These are phyloP conservation scores for Hylodesmum podocarpum DNA, from an alignment of 306 rosid genomes.

Conservation along the genomic window DNA sequence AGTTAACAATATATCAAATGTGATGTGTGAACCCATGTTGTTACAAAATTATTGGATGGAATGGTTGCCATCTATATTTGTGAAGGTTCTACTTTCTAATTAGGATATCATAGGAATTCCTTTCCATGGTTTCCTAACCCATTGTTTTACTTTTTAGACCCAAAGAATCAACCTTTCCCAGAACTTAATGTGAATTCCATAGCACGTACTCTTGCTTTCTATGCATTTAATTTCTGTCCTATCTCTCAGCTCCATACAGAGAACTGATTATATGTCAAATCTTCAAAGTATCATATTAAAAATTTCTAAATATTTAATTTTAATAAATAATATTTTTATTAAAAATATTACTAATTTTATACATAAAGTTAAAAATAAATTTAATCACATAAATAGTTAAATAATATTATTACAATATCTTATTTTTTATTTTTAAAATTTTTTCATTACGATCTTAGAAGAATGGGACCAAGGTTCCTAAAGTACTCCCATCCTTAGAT, in stretches of 20 bases:
- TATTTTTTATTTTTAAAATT: no score
- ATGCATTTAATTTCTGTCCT: background rate
- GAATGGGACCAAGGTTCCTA: no score
- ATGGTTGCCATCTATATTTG: conserved; percentile 45
- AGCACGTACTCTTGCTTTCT: background rate
- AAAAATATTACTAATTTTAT: no score
- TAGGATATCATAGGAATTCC: conserved; percentile 24
- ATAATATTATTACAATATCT: no score
- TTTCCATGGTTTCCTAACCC: conserved; percentile 37
- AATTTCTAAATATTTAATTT: no score
- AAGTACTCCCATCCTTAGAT: no score
- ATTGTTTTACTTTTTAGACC: conserved; percentile 22
- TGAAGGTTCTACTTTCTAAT: conserved; percentile 26
- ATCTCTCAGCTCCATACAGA: background rate
- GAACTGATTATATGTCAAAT: background rate
- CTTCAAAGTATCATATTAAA: background rate
- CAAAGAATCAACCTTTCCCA: conserved; percentile 35
- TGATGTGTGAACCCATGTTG: background rate
- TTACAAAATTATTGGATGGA: conserved; percentile 23
- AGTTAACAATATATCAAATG: background rate
- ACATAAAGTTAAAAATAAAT: no score
- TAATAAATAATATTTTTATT: no score
- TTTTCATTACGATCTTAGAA: no score
- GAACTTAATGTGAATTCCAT: background rate
- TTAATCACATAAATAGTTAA: no score